phyloP scores from a whole-genome alignment of 306 rosid species.

The Astragalus membranaceus region DNA sequence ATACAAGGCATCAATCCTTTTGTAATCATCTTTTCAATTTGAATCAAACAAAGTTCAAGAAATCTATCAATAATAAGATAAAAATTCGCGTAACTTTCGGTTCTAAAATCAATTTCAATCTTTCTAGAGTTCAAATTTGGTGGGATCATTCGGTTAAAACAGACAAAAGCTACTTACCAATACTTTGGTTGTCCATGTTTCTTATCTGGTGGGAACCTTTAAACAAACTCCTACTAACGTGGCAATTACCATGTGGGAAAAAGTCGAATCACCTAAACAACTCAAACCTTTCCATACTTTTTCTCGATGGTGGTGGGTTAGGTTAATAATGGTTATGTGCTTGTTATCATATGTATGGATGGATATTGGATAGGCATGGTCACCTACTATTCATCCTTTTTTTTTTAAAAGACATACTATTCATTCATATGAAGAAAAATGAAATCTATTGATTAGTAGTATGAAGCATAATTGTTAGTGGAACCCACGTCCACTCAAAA shows the following conservation, averaged over 20 bases:
- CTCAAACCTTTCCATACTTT: neutral
- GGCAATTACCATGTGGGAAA: conserved; percentile 29
- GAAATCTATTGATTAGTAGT: neutral
- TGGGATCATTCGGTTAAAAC: neutral
- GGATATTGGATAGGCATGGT: neutral
- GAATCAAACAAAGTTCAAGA: no score
- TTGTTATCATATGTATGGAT: conserved; percentile 14
- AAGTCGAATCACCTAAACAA: conserved; percentile 30
- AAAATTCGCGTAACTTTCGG: neutral
- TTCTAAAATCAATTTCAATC: neutral
- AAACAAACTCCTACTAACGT: conserved; percentile 21
- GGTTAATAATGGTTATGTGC: conserved; percentile 17
- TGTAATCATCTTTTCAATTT: no score
- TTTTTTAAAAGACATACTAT: no score
- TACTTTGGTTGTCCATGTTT: conserved; percentile 23
- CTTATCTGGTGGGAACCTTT: conserved; percentile 15
- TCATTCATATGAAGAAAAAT: neutral
- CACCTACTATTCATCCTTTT: neutral
- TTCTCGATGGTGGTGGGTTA: conserved; percentile 14
- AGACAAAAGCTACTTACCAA: conserved; percentile 30
- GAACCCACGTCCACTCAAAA: conserved; percentile 17
- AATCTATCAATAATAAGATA: neutral
- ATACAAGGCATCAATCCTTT: no score
- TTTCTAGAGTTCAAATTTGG: neutral
- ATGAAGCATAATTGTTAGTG: conserved; percentile 14